Base-by-base conservation (phyloP, 2,329 filamentous ascomycete species). In the Teratosphaeria destructans region DNA sequence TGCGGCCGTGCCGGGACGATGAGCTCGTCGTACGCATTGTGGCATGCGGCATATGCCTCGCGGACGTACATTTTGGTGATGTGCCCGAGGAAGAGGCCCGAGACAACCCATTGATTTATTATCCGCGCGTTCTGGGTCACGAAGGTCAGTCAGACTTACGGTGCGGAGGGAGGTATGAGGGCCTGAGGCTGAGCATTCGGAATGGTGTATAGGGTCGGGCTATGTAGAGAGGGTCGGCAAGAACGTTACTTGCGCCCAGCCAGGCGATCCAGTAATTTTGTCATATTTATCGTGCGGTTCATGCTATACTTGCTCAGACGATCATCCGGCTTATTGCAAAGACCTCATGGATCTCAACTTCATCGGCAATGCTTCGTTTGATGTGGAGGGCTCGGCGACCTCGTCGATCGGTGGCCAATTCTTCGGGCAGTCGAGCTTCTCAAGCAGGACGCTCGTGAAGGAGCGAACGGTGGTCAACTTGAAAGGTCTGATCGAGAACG, bases 371-470 rank as follows among this genome's bases (percentile, higher is more conserved):
- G 14, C 53, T 2, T 37, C 53, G 23, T 54, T 37, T 32, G 27
- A n/a, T 2, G 34, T 54, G 27, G 53, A 32, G 23, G 34, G 53
- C 43, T 23, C 43, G 19, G 16, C 43, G 19, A 23, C 43, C 19
- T n/a, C 43, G n/a, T 6, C 53, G 54, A 2, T 59, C 59, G 32
- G 63, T 69, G 32, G 61, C 32, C 65, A 67, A 39, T 69, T 68
- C 61, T 69, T 68, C 52, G 66, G 67, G 1, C 67, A 68, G 35
- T 65, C 63, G 5, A 65, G 62, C 54, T 68, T 69, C 57, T 63
- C 63, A 11, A 66, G 64, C 11, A 47, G 64, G 32, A 65, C 62
- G 27, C 47, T 68, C 14, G 64, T 65, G 7, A 65, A 67, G 39
- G 64, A 67, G 54, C 63, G 60, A 27, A 64, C 61, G 7, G 59